Evolutionary conservation across 768 basidiomycete species (phyloP).

Genomic region (Tylopilus balloui): DNA sequence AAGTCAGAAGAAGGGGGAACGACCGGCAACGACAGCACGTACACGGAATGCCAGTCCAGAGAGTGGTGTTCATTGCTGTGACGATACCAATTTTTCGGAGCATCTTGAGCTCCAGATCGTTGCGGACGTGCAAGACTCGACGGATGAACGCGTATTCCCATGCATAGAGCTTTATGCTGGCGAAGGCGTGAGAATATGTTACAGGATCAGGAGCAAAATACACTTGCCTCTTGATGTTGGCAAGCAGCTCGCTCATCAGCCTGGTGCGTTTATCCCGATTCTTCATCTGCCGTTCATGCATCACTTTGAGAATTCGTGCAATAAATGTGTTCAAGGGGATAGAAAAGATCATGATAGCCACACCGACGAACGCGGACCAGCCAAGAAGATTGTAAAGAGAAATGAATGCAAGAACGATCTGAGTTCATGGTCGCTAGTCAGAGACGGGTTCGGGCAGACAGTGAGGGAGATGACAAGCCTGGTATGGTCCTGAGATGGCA

Average conservation of each 20-base stretch:
- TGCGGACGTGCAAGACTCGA: slow-evolving; percentile 73
- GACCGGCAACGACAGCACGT: slow-evolving; percentile 3
- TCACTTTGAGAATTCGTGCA: slow-evolving; percentile 61
- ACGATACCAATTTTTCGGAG: slow-evolving; percentile 77
- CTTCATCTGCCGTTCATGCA: slow-evolving; percentile 92
- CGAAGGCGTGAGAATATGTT: neutral
- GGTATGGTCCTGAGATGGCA: slow-evolving; percentile 79
- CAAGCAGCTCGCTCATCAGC: slow-evolving; percentile 90
- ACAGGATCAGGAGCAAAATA: neutral
- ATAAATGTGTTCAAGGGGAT: slow-evolving; percentile 72
- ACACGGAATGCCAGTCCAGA: slow-evolving; percentile 69
- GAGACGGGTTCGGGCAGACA: neutral
- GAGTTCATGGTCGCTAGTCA: neutral
- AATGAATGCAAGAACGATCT: slow-evolving; percentile 86
- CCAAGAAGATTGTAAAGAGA: slow-evolving; percentile 88
- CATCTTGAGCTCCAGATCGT: slow-evolving; percentile 77
- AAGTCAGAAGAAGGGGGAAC: neutral
- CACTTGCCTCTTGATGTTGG: slow-evolving; percentile 77
- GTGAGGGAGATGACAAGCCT: slow-evolving; percentile 40
- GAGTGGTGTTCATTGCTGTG: slow-evolving; percentile 56
- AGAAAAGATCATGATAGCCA: slow-evolving; percentile 82
- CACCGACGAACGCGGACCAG: slow-evolving; percentile 87
- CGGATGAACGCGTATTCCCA: slow-evolving; percentile 92
- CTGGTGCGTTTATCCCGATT: slow-evolving; percentile 80
- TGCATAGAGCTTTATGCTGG: slow-evolving; percentile 83